Evolutionary conservation across 495 filamentous ascomycete genomes (phyloP), one percentile per base, ranked within the genome.

Genomic region (Podospora australis): DNA sequence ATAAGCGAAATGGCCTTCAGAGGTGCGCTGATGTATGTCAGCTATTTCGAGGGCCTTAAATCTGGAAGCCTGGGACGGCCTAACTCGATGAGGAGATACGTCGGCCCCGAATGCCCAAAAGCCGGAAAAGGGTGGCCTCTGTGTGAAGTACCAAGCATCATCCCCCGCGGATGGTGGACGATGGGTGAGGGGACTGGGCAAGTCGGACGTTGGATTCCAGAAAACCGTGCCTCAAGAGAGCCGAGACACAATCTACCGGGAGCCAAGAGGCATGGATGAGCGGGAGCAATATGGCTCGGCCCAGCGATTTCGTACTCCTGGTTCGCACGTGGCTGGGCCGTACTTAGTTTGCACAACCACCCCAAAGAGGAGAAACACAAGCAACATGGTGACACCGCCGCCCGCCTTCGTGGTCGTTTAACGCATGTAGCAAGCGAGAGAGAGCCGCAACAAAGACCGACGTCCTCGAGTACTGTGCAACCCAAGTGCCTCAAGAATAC

Each of bases 301-400:
- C 29, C 32, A 17, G 13, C 26, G 40, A 28, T 50, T 50, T 26
- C 21, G 13, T 25, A 24, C 26, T 38, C 28, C 23, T 52, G 35
- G 49, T 29, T 39, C 49, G 34, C 49, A 52, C 42, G 49, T 52
- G 49, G 43, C 36, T 34, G 34, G 14, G 35, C 34, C 34, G n/a
- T n/a, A n/a, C n/a, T n/a, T n/a, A n/a, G n/a, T n/a, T n/a, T n/a
- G n/a, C n/a, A n/a, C n/a, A n/a, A 28, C 28, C 21, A 20, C 36
- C 38, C 20, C 7, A n/a, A n/a, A n/a, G n/a, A n/a, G n/a, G n/a
- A n/a, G n/a, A n/a, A n/a, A n/a, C n/a, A n/a, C n/a, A n/a, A n/a
- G n/a, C n/a, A n/a, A n/a, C n/a, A n/a, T n/a, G n/a, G n/a, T n/a
- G n/a, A n/a, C n/a, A n/a, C n/a, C n/a, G n/a, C n/a, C 14, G 14